A percentile compares a stretch with the other conserved stretches of the same genome.
Conservation (phyloP, 2,329 filamentous ascomycete species). For the Exophiala aquamarina region DNA sequence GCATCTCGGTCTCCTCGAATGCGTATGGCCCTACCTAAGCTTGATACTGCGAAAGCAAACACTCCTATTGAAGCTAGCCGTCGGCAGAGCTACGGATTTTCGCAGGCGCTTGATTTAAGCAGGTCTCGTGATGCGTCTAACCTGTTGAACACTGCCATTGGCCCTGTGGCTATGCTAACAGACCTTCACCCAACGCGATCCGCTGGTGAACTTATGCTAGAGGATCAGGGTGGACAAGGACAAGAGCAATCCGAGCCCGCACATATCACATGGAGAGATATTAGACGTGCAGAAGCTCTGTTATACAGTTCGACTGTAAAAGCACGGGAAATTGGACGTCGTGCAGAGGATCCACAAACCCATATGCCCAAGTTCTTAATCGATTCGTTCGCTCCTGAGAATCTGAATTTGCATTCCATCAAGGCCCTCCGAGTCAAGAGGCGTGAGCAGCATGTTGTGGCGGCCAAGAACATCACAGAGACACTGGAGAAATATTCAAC, state of each 20-base stretch:
- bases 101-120: slow-evolving; percentile 23
- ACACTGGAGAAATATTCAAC: slow-evolving; percentile 45
- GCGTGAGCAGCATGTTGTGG: slow-evolving; percentile 55
- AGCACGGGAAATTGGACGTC: slow-evolving; percentile 73
- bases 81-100: slow-evolving; percentile 34
- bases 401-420: slow-evolving; percentile 35
- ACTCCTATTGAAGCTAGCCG: slow-evolving; percentile 20
- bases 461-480: slow-evolving; percentile 51
- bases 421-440: slow-evolving; percentile 36
- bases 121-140: slow-evolving; percentile 24
- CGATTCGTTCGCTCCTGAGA: slow-evolving; percentile 30
- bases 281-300: slow-evolving; percentile 74
- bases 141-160: slow-evolving; percentile 25
- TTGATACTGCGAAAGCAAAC: slow-evolving; percentile 45
- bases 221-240: slow-evolving; percentile 3
- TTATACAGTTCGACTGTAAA: slow-evolving; percentile 86
- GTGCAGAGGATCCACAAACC: slow-evolving; percentile 49
- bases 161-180: slow-evolving; percentile 26
- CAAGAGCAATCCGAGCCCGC: slow-evolving; percentile 20
- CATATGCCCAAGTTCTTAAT: slow-evolving; percentile 35
- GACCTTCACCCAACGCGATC: slow-evolving; percentile 26
- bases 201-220: slow-evolving; percentile 9
- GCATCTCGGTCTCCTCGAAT: slow-evolving; percentile 43
- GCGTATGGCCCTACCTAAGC: slow-evolving; percentile 49
- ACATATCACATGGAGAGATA: slow-evolving; percentile 60